Conservation (phyloP, 1,284 basidiomycete species). For the Rhodotorula sp. region DNA sequence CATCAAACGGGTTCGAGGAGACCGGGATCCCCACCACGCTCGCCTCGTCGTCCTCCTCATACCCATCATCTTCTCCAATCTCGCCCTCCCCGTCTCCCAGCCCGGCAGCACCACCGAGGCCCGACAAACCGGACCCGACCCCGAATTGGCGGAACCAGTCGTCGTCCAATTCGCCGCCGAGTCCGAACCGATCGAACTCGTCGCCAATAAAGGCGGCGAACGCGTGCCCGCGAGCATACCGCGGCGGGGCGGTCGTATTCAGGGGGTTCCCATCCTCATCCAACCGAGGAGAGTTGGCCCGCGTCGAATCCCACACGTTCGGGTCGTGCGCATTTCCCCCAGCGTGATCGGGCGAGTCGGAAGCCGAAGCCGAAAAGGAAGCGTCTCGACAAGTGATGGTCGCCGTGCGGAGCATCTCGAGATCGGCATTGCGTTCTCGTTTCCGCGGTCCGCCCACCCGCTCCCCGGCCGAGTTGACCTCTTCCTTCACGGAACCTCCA, state of each 20-base stretch:
- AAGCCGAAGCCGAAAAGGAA: constrained; percentile 2
- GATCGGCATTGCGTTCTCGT: constrained; percentile 2
- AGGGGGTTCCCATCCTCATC: too few species aligned
- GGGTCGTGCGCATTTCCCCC: background rate
- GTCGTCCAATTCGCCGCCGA: constrained; percentile 23
- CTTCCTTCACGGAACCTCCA: background rate
- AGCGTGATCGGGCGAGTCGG: constrained; percentile 1
- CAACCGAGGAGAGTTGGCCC: background rate
- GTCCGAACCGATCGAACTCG: constrained; percentile 23
- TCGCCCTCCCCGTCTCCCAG: constrained; percentile 2
- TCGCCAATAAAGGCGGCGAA: constrained; percentile 3
- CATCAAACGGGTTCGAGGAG: background rate
- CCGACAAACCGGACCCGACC: background rate
- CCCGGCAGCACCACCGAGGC: background rate
- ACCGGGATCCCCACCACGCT: background rate
- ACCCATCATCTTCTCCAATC: background rate
- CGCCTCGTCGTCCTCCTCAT: constrained; percentile 13
- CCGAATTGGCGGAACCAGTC: constrained; percentile 19
- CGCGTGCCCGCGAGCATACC: background rate
- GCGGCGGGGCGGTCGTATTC: background rate
- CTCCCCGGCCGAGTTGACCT: background rate
- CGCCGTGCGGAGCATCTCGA: constrained; percentile 20
- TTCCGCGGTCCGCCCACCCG: background rate
- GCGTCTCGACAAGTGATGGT: constrained; percentile 19
- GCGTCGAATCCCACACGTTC: constrained; percentile 2